Conservation (phyloP, 129 eudicot genomes). For the Logfia minima region DNA sequence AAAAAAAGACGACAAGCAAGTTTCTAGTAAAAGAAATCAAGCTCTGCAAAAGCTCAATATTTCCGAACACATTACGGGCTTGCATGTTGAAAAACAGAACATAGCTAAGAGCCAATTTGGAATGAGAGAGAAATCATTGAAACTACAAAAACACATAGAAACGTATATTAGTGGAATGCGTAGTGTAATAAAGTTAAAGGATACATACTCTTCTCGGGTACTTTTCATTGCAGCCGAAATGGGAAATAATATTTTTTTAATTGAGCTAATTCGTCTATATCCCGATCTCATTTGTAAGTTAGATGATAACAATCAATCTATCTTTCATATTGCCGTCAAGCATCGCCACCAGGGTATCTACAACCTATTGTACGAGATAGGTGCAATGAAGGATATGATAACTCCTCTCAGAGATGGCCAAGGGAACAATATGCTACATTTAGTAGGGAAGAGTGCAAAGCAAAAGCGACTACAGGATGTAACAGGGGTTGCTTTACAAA, state of each 20-base stretch:
- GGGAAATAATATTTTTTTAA: neutral
- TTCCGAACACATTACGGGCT: neutral
- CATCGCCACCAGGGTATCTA: conserved; percentile 29
- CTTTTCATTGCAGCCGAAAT: neutral
- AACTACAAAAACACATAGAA: neutral
- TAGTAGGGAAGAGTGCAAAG: conserved; percentile 27
- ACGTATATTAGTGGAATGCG: neutral
- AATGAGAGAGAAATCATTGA: neutral
- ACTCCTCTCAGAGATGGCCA: neutral
- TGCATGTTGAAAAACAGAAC: neutral
- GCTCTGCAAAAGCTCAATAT: conserved; percentile 1
- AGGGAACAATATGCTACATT: neutral
- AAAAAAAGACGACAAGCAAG: neutral
- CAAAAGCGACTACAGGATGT: conserved; percentile 22
- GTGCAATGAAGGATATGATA: conserved; percentile 1
- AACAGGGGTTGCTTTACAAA: conserved; percentile 43
- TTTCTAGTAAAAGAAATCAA: neutral
- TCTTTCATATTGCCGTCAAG: conserved; percentile 32
- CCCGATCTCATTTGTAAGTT: neutral
- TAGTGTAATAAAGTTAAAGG: neutral
- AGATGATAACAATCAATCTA: neutral
- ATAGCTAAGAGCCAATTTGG: neutral
- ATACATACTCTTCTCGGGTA: neutral
- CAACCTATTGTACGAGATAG: conserved; percentile 12
- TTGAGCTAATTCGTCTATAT: neutral